Conservation (phyloP, 306 rosid species). For the Luffa acutangula region DNA sequence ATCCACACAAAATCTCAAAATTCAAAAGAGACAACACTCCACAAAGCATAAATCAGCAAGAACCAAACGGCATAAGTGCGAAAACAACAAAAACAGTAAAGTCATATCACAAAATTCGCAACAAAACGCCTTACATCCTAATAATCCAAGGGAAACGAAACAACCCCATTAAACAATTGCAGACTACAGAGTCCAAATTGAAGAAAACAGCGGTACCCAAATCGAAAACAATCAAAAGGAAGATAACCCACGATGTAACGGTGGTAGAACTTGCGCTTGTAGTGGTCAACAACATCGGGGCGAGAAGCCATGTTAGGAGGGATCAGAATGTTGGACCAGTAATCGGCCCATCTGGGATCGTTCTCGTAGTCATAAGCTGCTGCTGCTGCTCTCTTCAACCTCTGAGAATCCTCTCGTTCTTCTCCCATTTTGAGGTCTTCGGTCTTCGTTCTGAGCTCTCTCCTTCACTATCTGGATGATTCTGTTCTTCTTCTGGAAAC, state of each 20-base stretch:
- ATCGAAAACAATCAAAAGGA: neutral
- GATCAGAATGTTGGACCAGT: slow-evolving; percentile 88
- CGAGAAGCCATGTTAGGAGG: slow-evolving; percentile 72
- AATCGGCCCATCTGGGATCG: slow-evolving; percentile 78
- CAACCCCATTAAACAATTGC: neutral
- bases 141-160: neutral
- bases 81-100: neutral
- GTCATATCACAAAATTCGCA: neutral
- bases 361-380: slow-evolving; percentile 78
- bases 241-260: slow-evolving; percentile 49
- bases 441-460: neutral
- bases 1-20: neutral
- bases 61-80: neutral
- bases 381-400: slow-evolving; percentile 65
- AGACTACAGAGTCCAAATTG: neutral
- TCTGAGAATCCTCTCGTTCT: slow-evolving; percentile 64
- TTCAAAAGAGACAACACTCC: neutral
- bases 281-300: slow-evolving; percentile 60
- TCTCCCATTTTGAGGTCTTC: slow-evolving; percentile 36
- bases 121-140: neutral
- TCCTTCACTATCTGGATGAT: neutral
- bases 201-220: neutral
- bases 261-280: slow-evolving; percentile 88
- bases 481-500: neutral
- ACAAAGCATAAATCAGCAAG: neutral